Base-by-base conservation (phyloP, 805 yeast species). In the Clavispora asparagi region DNA sequence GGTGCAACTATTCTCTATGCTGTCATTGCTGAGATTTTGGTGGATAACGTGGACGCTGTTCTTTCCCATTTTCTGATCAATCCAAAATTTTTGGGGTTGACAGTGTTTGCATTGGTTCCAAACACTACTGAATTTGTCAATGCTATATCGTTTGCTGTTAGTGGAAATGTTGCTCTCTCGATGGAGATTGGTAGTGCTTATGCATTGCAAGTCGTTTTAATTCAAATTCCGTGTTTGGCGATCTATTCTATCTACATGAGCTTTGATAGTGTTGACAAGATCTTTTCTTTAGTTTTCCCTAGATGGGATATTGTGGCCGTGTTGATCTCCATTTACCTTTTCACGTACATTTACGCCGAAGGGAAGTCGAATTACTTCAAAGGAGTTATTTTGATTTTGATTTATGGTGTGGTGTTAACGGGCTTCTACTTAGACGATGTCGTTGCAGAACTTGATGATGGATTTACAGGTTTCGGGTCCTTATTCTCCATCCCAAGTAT, bases 181-280 rank as follows among this genome's bases (percentile, higher is more conserved):
- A 87, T 94, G 96, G 99, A 94, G 62, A 94, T 94, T 64, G 99
- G 99, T 49, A 83, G 95, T 51, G 99, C 99, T 0, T 94, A 94
- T 62, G 99, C 96, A 0, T 73, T 94, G 48, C 99, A 94, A 64
- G 99, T 94, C 13, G 92, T 96, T 56, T 71, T 94, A 48, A 74
- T 94, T 53, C 99, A 94, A 63, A 87, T 94, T 40, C 99, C 99
- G 0, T 83, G 94, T 1, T 76, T 94, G 60, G 95, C 90, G 10
- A 60, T 92, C 11, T 89, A 78, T 60, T 85, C 96, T 2, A 76
- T 85, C 8, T 53, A 51, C 46, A 47, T 72, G 68, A 66, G 74
- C 58, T 60, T 69, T 67, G 43, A 64, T 61, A 59, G 67, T 61
- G 60, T 67, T 55, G 56, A 65, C n/a, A 64, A 60, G 52, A 77